These are phyloP conservation scores for Aspergillus ruber DNA, from an alignment of 2,329 filamentous ascomycete genomes.

Conservation along the genomic window DNA sequence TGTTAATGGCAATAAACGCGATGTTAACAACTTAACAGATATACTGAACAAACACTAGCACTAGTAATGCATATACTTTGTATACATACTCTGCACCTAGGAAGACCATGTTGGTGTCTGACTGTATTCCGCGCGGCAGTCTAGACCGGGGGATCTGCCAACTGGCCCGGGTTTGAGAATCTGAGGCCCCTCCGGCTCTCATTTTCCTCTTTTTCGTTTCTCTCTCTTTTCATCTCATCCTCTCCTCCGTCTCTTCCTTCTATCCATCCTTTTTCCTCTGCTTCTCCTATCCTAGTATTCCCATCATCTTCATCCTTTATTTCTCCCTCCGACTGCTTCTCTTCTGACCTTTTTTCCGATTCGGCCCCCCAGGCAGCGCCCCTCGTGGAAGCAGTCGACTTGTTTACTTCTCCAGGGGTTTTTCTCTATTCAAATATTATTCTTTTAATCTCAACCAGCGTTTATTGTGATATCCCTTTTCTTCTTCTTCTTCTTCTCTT, in stretches of 20 bases:
- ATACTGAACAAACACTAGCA: too few relatives aligned
- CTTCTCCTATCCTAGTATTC: neutral
- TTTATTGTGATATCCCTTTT: neutral
- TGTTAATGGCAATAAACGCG: too few relatives aligned
- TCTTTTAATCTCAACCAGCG: neutral
- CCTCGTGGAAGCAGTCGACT: neutral
- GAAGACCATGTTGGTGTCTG: too few relatives aligned
- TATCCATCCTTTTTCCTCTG: neutral
- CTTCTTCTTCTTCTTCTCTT: too few relatives aligned
- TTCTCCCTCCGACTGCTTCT: neutral
- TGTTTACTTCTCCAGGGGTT: neutral
- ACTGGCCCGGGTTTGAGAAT: neutral
- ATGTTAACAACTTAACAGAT: too few relatives aligned
- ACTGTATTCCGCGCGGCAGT: conserved; percentile 1
- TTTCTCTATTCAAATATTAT: neutral
- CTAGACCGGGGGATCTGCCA: conserved; percentile 19
- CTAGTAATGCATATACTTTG: too few relatives aligned
- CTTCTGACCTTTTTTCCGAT: neutral
- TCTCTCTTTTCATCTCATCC: conserved; percentile 1
- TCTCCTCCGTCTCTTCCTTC: neutral
- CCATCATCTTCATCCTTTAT: conserved; percentile 2
- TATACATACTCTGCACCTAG: too few relatives aligned
- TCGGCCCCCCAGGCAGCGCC: neutral
- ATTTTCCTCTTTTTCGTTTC: conserved; percentile 8
- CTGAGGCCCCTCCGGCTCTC: conserved; percentile 3